Conservation (phyloP, 768 basidiomycete genomes). For the Boletus rufocinnamomeus region DNA sequence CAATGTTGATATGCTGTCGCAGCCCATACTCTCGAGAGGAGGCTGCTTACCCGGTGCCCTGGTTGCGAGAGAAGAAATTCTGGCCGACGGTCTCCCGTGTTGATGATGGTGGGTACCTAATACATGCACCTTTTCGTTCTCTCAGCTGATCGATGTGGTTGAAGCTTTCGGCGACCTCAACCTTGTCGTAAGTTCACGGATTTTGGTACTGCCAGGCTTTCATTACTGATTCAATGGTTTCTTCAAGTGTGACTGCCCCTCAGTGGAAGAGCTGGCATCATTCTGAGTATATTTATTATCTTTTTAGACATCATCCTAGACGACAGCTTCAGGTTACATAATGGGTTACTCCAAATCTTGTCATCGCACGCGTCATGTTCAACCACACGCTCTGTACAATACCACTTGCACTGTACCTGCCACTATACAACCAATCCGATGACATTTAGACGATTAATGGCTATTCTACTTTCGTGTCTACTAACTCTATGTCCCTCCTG, state of each 20-base stretch:
- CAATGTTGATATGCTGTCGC: conserved; percentile 6
- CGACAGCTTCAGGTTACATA: conserved; percentile 26
- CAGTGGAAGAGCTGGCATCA: conserved; percentile 75
- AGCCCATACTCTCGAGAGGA: conserved; percentile 89
- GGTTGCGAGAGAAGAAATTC: conserved; percentile 87
- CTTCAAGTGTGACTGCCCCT: conserved; percentile 78
- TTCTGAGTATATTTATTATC: conserved; percentile 21
- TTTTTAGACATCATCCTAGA: conserved; percentile 28
- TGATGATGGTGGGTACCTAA: conserved; percentile 77
- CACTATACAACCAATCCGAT: conserved; percentile 14
- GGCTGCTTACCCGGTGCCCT: conserved; percentile 88
- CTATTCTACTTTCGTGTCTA: conserved; percentile 10
- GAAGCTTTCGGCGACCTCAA: conserved; percentile 92
- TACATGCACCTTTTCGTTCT: not conserved
- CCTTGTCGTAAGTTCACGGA: conserved; percentile 65
- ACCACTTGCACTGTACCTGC: conserved; percentile 29
- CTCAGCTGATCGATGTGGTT: conserved; percentile 11
- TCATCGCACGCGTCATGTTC: conserved; percentile 50
- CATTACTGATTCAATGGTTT: conserved; percentile 9
- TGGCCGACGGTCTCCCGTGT: conserved; percentile 94
- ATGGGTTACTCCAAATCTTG: conserved; percentile 51
- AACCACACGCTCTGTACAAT: conserved; percentile 57
- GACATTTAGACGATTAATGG: conserved; percentile 19
- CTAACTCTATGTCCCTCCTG: conserved; percentile 8
- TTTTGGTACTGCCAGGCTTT: conserved; percentile 4